These are phyloP conservation scores for Candida sanyaensis DNA, from an alignment of 1,139 yeast species.

Conservation along the genomic window DNA sequence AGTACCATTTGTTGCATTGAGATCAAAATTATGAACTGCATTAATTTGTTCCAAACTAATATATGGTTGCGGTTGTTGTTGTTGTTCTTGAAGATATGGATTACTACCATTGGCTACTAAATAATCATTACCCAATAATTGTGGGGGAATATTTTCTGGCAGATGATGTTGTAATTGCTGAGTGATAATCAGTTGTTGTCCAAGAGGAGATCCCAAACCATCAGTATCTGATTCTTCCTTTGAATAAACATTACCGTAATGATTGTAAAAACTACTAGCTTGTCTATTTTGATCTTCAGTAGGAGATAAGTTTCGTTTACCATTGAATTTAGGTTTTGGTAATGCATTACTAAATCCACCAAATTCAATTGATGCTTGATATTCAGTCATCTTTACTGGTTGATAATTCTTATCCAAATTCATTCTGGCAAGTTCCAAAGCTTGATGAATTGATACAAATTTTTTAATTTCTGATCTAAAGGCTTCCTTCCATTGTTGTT, in stretches of 20 bases:
- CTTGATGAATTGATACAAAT: constrained; percentile 32
- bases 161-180: constrained; percentile 6
- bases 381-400: constrained; percentile 36
- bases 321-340: constrained; percentile 23
- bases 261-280: constrained; percentile 18
- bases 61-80: constrained; percentile 14
- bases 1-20: constrained; percentile 2
- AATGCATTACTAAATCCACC: constrained; percentile 42
- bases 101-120: background rate
- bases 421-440: constrained; percentile 32
- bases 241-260: constrained; percentile 28
- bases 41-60: constrained; percentile 17
- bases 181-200: constrained; percentile 1
- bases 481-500: constrained; percentile 35
- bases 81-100: background rate
- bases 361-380: constrained; percentile 44
- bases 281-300: constrained; percentile 9
- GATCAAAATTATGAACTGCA: constrained; percentile 10
- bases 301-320: constrained; percentile 19
- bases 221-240: constrained; percentile 14
- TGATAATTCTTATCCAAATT: constrained; percentile 30
- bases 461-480: constrained; percentile 34
- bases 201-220: constrained; percentile 6
- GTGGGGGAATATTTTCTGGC: constrained; percentile 4
- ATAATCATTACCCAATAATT: constrained; percentile 1